phyloP scores from a whole-genome alignment of 768 basidiomycete species.

The Lactarius evosmus region DNA sequence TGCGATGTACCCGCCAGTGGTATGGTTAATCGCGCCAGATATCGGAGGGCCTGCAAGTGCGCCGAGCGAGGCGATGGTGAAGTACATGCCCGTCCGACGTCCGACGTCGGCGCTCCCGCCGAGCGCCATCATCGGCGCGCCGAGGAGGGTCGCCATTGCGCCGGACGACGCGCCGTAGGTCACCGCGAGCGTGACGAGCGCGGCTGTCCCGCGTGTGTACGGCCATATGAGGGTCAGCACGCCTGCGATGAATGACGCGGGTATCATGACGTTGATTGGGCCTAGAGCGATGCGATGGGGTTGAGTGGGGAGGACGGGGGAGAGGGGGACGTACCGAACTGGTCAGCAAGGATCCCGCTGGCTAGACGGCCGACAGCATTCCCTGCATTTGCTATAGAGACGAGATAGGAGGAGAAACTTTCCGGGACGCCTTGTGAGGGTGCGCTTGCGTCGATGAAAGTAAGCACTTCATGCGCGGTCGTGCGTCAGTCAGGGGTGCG shows the following conservation, averaged over 20 bases:
- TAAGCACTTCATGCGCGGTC: conserved; percentile 47
- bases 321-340: conserved; percentile 40
- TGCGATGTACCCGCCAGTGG: conserved; percentile 49
- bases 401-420: conserved; percentile 58
- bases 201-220: no score
- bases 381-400: conserved; percentile 65
- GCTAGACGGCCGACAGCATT: conserved; percentile 59
- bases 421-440: conserved; percentile 44
- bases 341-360: conserved; percentile 54
- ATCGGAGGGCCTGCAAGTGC: conserved; percentile 70
- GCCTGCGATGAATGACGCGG: no score
- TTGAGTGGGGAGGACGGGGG: neutral
- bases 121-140: conserved; percentile 57
- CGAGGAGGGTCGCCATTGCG: conserved; percentile 54
- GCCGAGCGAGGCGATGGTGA: conserved; percentile 58
- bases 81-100: conserved; percentile 59
- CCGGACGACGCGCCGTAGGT: conserved; percentile 50
- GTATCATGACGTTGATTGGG: conserved; percentile 43
- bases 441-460: conserved; percentile 62
- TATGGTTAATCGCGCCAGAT: conserved; percentile 60
- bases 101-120: conserved; percentile 62
- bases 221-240: no score
- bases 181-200: no score
- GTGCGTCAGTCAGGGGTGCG: conserved; percentile 10
- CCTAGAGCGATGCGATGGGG: conserved; percentile 40